Percentiles rank a stretch among this genome's conserved stretches.
Conservation (phyloP, 352 stramenopile species). For the Phytopythium delawarense region DNA sequence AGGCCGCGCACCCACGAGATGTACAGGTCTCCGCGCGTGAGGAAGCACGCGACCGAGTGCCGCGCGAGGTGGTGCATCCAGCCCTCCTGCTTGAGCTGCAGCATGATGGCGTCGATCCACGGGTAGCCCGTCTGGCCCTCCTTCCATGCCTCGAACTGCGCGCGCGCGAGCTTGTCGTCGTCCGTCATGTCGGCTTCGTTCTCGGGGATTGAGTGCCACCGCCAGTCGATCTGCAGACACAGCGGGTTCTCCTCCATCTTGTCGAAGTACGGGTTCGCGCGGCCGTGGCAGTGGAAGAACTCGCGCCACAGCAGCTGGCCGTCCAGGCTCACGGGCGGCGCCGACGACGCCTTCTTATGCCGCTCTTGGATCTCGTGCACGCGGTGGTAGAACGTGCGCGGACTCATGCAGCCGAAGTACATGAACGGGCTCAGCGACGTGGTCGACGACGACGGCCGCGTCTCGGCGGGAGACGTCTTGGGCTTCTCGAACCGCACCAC, state of each 20-base stretch:
- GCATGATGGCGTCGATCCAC: conserved; percentile 98
- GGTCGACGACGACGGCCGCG: conserved; percentile 87
- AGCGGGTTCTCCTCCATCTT: conserved; percentile 94
- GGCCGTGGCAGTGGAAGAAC: conserved; percentile 89
- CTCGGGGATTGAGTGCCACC: conserved; percentile 83
- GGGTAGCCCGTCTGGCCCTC: conserved; percentile 95
- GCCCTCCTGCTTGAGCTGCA: conserved; percentile 86
- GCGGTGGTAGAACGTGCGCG: conserved; percentile 89
- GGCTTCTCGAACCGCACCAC: conserved; percentile 97
- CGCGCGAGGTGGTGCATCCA: conserved; percentile 89
- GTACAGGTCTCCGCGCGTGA: conserved; percentile 97
- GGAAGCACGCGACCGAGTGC: conserved; percentile 97
- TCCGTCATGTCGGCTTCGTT: conserved; percentile 57
- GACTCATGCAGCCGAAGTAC: conserved; percentile 91
- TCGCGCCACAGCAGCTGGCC: conserved; percentile 96
- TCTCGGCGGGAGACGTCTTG: conserved; percentile 92
- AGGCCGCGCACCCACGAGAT: conserved; percentile 93
- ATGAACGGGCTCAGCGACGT: conserved; percentile 95
- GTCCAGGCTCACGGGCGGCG: conserved; percentile 90
- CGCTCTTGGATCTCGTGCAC: conserved; percentile 74
- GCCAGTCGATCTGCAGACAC: conserved; percentile 84
- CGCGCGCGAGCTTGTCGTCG: conserved; percentile 75
- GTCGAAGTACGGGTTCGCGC: conserved; percentile 87
- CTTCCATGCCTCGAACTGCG: conserved; percentile 93
- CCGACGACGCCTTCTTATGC: conserved; percentile 57